Evolutionary conservation across 2,329 filamentous ascomycete genomes (phyloP), one percentile per base, ranked within the genome.

Genomic region (Colletotrichum lentis): DNA sequence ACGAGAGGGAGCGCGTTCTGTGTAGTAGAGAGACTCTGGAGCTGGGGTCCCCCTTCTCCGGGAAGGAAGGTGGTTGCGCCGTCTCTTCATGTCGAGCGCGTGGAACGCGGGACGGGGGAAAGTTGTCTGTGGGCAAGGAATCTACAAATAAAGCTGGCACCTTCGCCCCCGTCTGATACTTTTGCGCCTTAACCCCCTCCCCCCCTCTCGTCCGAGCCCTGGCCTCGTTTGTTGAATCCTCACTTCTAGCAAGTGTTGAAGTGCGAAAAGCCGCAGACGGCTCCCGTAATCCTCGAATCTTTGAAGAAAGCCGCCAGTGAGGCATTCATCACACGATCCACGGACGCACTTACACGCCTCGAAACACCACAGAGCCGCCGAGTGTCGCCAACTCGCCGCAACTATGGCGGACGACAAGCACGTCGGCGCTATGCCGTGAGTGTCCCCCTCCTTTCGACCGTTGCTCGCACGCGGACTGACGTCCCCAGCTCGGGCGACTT

Each of bases 321-420:
- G 35, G 55, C 41, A 24, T 3, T 62, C 31, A n/a, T 12, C 35
- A 22, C 8, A 22, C 35, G 20, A 22, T n/a, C 44, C 20, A 27
- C 37, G n/a, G 0, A 8, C 3, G 22, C n/a, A 39, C 53, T 46
- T 62, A 47, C 27, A 55, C 27, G n/a, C 14, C 24, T 31, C 18
- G 20, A 50, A n/a, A 35, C 22, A 24, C 24, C 11, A 47, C 11
- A 47, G 31, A 35, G 41, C 49, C 27, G 47, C 6, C 35, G 27
- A 27, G n/a, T 2, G 18, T 35, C 16, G 39, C 31, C 22, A 37
- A 11, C 46, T 24, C 18, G 46, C 31, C 59, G 31, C 53, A 14
- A 58, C 5, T 5, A 68, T 64, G 65, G 49, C 61, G 39, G 61
- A 64, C 55, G 49, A 68, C 37, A 68, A 68, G 43, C 54, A 62